phyloP scores from a whole-genome alignment of 2,329 filamentous ascomycete species.

The Ceratocystiopsis minuta region DNA sequence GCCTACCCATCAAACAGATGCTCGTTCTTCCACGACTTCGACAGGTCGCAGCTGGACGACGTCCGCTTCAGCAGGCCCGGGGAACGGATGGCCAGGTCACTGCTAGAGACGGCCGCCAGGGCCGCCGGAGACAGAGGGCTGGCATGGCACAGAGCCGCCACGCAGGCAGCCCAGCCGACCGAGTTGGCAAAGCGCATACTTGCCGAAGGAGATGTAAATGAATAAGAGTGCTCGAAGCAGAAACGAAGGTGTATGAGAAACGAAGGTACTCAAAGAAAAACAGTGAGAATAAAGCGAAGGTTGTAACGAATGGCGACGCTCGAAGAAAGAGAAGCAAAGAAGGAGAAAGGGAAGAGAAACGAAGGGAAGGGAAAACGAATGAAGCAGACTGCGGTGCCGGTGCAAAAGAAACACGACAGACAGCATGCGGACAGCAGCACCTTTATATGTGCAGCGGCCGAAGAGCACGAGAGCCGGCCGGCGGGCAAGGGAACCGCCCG shows the following conservation, averaged over 20 bases:
- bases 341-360: background rate
- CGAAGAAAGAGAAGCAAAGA: background rate
- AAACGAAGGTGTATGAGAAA: background rate
- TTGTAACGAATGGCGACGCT: background rate
- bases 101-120: slow-evolving; percentile 1
- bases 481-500: no score
- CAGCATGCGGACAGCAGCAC: no score
- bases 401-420: no score
- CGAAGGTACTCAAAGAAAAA: background rate
- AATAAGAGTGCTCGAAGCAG: background rate
- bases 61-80: slow-evolving; percentile 8
- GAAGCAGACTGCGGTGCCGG: no score
- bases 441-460: no score
- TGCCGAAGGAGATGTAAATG: background rate
- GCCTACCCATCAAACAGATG: slow-evolving; percentile 4
- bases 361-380: background rate
- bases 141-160: background rate
- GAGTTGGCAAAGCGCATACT: slow-evolving; percentile 2
- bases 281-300: background rate
- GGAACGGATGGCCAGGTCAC: slow-evolving; percentile 1
- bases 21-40: slow-evolving; percentile 8
- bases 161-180: slow-evolving; percentile 1
- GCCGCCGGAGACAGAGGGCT: slow-evolving; percentile 2
- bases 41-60: slow-evolving; percentile 7
- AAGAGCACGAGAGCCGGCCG: no score